Percentiles rank a stretch among this genome's conserved stretches.
These are phyloP conservation scores for Pseudogymnoascus sp. DNA, from an alignment of 2,329 filamentous ascomycete genomes.

Conservation along the genomic window DNA sequence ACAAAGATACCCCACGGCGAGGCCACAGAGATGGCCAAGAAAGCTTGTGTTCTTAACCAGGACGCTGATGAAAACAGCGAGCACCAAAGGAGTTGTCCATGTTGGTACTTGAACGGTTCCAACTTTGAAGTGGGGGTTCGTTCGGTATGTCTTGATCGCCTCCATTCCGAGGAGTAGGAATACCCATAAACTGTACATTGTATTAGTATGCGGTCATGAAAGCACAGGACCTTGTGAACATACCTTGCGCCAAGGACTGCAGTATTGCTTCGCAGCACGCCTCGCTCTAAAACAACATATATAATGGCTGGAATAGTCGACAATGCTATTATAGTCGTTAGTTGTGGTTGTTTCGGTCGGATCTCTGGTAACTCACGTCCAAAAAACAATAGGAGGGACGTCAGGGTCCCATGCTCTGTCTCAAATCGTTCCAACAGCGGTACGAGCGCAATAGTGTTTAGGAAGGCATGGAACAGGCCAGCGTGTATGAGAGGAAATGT, in stretches of 20 bases:
- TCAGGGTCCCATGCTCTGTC: constrained; percentile 81
- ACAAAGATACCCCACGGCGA: constrained; percentile 82
- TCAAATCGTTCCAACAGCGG: constrained; percentile 94
- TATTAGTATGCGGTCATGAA: constrained; percentile 20
- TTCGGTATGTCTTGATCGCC: constrained; percentile 74
- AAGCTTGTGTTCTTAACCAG: constrained; percentile 76
- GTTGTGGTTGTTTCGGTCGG: constrained; percentile 12
- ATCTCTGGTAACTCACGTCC: constrained; percentile 59
- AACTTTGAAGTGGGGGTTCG: constrained; percentile 68
- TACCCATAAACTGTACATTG: constrained; percentile 68
- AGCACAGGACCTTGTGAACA: constrained; percentile 19
- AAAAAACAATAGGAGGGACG: constrained; percentile 77
- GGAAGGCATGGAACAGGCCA: constrained; percentile 68
- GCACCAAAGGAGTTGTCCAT: constrained; percentile 78
- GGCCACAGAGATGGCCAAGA: constrained; percentile 76
- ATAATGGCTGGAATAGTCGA: constrained; percentile 73
- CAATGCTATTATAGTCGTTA: constrained; percentile 45
- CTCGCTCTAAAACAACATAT: constrained; percentile 72
- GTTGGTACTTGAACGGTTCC: constrained; percentile 67
- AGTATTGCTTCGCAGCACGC: constrained; percentile 62
- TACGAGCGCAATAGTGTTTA: constrained; percentile 72
- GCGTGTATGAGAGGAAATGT: constrained; percentile 84
- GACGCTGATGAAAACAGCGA: constrained; percentile 65
- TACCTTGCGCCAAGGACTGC: constrained; percentile 77
- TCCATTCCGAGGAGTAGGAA: constrained; percentile 82